phyloP scores from a whole-genome alignment of 2,329 filamentous ascomycete species.

The Aspergillus niger region DNA sequence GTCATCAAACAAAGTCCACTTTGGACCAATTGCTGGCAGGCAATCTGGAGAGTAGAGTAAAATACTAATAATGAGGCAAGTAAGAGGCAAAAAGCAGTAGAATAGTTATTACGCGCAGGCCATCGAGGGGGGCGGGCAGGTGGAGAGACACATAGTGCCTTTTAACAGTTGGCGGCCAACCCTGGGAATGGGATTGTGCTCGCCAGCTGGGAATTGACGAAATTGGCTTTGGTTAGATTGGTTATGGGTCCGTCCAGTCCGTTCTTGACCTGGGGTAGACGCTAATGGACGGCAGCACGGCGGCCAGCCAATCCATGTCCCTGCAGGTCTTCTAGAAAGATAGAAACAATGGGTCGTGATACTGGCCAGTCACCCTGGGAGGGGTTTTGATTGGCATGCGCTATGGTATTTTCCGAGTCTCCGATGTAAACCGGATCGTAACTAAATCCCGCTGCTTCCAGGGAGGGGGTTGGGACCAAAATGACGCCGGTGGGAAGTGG shows the following conservation, averaged over 20 bases:
- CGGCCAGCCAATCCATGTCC: constrained; percentile 17
- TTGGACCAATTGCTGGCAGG: constrained; percentile 14
- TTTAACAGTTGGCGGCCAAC: constrained; percentile 18
- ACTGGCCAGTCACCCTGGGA: constrained; percentile 15
- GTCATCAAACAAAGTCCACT: constrained; percentile 13
- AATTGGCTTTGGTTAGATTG: constrained; percentile 16
- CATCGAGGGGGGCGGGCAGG: constrained; percentile 6
- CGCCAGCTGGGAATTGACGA: constrained; percentile 18
- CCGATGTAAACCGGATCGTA: constrained; percentile 22
- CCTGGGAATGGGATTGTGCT: constrained; percentile 18
- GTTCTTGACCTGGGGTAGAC: constrained; percentile 35
- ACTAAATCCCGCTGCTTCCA: constrained; percentile 13
- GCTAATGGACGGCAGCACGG: constrained; percentile 12
- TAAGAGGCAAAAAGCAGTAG: not conserved
- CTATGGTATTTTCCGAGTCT: constrained; percentile 14
- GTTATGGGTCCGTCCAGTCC: constrained; percentile 10
- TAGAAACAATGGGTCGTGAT: constrained; percentile 18
- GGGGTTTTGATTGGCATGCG: constrained; percentile 21
- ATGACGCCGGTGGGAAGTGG: constrained; percentile 15
- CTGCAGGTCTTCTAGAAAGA: constrained; percentile 24
- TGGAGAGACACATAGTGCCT: constrained; percentile 13
- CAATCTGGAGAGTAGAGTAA: not conserved
- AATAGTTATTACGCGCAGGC: constrained; percentile 4
- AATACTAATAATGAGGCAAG: no score
- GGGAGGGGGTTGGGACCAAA: constrained; percentile 16